These are phyloP conservation scores for Podospora conica DNA, from an alignment of 495 filamentous ascomycete species.

Conservation along the genomic window DNA sequence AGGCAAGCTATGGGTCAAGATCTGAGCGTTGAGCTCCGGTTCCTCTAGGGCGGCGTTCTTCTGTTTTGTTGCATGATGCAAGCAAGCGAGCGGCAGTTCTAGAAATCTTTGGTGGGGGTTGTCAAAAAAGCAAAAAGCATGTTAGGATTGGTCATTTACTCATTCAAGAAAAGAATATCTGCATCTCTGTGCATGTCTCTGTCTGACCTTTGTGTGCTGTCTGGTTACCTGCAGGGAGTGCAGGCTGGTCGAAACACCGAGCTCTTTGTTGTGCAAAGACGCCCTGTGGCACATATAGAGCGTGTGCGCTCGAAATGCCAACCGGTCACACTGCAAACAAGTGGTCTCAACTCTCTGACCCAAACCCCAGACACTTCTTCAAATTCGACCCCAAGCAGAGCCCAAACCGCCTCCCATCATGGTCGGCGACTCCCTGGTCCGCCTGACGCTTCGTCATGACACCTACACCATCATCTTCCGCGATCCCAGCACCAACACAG, in stretches of 20 bases:
- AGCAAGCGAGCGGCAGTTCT: background rate
- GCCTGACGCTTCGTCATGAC: background rate
- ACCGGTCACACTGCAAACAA: background rate
- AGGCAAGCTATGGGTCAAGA: slow-evolving; percentile 15
- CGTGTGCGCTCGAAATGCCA: background rate
- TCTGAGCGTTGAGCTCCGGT: background rate
- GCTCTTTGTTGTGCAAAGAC: background rate
- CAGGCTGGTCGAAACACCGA: background rate
- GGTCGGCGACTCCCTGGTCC: background rate
- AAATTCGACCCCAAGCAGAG: background rate
- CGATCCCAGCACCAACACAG: background rate
- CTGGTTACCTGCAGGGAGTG: background rate
- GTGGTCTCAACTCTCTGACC: background rate
- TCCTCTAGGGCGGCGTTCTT: background rate
- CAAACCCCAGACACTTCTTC: background rate
- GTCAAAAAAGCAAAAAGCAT: background rate
- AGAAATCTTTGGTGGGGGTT: background rate
- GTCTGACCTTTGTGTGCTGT: background rate
- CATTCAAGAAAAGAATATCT: background rate
- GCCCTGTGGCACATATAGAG: background rate
- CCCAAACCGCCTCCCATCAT: background rate
- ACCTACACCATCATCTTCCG: background rate
- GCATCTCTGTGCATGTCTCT: background rate
- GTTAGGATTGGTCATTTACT: background rate
- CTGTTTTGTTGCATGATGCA: background rate